These are phyloP conservation scores for Tephrocybe sp. DNA, from an alignment of 768 basidiomycete species.

Conservation along the genomic window DNA sequence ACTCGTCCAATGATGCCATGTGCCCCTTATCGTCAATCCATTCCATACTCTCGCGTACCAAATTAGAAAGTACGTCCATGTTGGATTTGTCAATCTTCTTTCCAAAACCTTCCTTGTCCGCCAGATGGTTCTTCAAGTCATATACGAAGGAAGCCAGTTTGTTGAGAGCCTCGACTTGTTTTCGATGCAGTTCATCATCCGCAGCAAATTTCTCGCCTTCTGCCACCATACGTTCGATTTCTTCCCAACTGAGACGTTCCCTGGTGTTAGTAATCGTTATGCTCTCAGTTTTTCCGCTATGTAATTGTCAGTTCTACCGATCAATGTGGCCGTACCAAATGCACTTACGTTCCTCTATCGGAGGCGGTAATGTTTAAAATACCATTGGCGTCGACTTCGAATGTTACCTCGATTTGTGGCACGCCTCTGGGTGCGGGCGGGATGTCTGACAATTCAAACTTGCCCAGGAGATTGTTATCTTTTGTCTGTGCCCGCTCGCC, in stretches of 20 bases:
- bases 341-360: conserved; percentile 78
- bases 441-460: conserved; percentile 90
- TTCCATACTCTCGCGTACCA: conserved; percentile 65
- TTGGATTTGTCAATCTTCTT: conserved; percentile 59
- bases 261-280: conserved; percentile 82
- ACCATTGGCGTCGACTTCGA: conserved; percentile 85
- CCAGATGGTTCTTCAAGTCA: conserved; percentile 65
- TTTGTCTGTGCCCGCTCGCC: conserved; percentile 87
- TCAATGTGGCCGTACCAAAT: conserved; percentile 29
- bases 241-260: conserved; percentile 48
- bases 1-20: conserved; percentile 63
- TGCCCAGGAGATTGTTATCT: conserved; percentile 88
- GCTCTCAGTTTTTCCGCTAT: conserved; percentile 72
- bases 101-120: conserved; percentile 71
- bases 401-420: conserved; percentile 89
- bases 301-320: background rate
- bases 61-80: conserved; percentile 55
- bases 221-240: conserved; percentile 54
- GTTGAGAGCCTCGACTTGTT: conserved; percentile 41
- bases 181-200: conserved; percentile 23
- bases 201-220: conserved; percentile 46
- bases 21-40: conserved; percentile 75
- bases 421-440: conserved; percentile 87
- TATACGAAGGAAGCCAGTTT: conserved; percentile 59
- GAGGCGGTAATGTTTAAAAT: conserved; percentile 80